These are phyloP conservation scores for Pachysandra terminalis DNA, from an alignment of 164 flowering plant species.

Conservation along the genomic window DNA sequence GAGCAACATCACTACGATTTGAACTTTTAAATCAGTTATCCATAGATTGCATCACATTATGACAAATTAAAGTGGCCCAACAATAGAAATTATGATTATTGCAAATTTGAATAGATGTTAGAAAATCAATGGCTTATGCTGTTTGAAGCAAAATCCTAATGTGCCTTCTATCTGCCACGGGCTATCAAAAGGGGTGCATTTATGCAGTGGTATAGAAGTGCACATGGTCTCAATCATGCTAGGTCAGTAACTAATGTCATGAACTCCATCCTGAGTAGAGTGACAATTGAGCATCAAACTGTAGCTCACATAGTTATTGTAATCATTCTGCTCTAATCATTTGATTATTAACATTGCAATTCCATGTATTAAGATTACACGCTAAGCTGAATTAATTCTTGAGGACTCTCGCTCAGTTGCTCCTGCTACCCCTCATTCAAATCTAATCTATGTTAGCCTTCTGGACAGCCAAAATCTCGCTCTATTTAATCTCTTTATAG, in stretches of 20 bases:
- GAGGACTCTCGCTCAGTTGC: background rate
- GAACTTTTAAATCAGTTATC: background rate
- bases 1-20: too few relatives aligned
- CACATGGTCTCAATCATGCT: background rate
- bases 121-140: background rate
- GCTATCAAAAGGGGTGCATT: too few relatives aligned
- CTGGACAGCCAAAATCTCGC: too few relatives aligned
- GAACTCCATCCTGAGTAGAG: background rate
- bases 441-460: background rate
- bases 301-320: background rate
- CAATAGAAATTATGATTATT: background rate
- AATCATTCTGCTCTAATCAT: background rate
- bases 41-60: background rate
- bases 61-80: background rate
- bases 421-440: background rate
- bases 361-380: background rate
- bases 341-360: background rate
- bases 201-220: too few relatives aligned
- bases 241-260: background rate
- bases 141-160: background rate
- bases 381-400: background rate
- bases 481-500: background rate
- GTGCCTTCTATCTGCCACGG: too few relatives aligned
- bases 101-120: background rate
- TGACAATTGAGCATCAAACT: background rate